Evolutionary conservation across 495 filamentous ascomycete species (phyloP), one percentile per base, ranked within the genome.

Genomic region (Xylaria palmicola): DNA sequence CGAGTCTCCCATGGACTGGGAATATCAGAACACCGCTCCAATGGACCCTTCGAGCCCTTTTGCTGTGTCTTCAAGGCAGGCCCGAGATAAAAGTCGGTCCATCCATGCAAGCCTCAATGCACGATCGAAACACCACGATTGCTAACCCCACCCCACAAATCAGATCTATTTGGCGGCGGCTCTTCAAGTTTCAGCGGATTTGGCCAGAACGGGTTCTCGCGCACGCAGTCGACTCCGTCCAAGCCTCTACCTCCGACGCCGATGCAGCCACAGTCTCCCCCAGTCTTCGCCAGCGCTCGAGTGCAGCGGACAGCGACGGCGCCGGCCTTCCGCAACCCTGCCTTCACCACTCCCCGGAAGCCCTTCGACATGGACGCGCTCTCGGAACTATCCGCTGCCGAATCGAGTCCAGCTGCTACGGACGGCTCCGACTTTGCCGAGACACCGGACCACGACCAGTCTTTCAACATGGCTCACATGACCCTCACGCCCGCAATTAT

Each of bases 291-390:
- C 68, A 68, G 65, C 15, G 74, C 74, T 7, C 62, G 71, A 43
- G 44, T 74, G 4, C 66, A 65, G 6, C 68, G 68, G 53, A 65
- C 64, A n/a, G 68, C 73, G 2, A 67, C 74, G 0, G 81, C 76
- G 0, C 72, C 79, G 2, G 70, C 77, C 15, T 92, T 90, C 64
- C 84, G 83, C 53, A 88, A 87, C 67, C 79, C 85, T 3, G 84
- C 86, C 9, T 96, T 94, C 68, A 91, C 82, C 27, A 96, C 89
- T 6, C 92, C 91, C 2, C 89, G 90, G 40, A 93, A 88, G 66
- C 79, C 80, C 0, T 70, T 81, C 57, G 86, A 90, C 13, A 71
- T 85, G 20, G 87, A 89, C 53, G 65, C 72, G 5, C 85, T 88
- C 63, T 89, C 90, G 8, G 79, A 82, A 29, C 75, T 77, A 29